Conservation (phyloP, 2,329 filamentous ascomycete genomes). For the Colletotrichum aenigma region DNA sequence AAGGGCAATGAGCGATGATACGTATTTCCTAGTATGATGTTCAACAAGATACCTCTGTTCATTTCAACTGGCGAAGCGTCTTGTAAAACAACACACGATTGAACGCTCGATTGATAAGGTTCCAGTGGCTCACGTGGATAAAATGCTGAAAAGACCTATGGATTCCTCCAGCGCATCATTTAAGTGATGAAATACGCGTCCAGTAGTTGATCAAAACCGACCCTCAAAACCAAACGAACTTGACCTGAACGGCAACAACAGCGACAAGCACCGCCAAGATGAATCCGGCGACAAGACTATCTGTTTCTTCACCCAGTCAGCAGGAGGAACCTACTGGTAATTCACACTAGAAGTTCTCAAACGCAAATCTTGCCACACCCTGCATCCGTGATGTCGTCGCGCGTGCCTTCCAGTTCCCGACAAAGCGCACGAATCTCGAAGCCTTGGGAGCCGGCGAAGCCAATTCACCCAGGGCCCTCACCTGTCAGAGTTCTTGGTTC, state of each 20-base stretch:
- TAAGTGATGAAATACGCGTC: background rate
- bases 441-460: background rate
- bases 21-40: background rate
- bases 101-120: accelerated
- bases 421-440: background rate
- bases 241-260: background rate
- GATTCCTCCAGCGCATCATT: background rate
- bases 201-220: background rate
- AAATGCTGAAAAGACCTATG: accelerated
- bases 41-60: background rate
- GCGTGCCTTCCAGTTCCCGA: background rate
- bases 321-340: background rate
- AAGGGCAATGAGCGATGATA: background rate
- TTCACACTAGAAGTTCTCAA: background rate
- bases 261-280: background rate
- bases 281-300: background rate
- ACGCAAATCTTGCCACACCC: background rate
- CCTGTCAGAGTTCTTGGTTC: background rate
- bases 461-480: background rate
- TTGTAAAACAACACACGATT: background rate
- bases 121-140: background rate
- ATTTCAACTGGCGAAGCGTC: background rate
- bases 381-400: conserved; percentile 1
- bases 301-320: conserved; percentile 9
- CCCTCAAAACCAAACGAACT: background rate